Conservation (phyloP, 371 early-diverging fungal genomes). For the Synchytrium microbalum region DNA sequence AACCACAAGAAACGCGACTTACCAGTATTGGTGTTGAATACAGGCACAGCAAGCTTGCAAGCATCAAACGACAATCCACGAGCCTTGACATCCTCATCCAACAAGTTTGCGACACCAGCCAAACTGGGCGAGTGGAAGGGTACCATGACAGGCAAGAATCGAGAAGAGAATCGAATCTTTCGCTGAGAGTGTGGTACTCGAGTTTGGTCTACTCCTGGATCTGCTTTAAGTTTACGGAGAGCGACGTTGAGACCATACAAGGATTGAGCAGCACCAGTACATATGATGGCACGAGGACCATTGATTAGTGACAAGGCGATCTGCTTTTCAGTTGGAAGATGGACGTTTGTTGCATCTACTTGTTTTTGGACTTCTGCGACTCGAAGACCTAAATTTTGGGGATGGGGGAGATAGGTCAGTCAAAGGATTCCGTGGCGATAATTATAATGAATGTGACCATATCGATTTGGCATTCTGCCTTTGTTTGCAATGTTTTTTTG, state of each 20-base stretch:
- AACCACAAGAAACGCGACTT: slow-evolving; percentile 8
- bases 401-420: neutral
- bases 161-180: slow-evolving; percentile 75
- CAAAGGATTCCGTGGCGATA: too few species aligned
- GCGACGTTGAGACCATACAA: slow-evolving; percentile 82
- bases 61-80: slow-evolving; percentile 51
- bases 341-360: slow-evolving; percentile 76
- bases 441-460: too few species aligned
- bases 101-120: slow-evolving; percentile 49
- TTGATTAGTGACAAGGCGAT: slow-evolving; percentile 80
- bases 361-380: slow-evolving; percentile 67
- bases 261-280: slow-evolving; percentile 81
- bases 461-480: too few species aligned
- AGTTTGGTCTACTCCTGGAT: slow-evolving; percentile 71
- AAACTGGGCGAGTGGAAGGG: slow-evolving; percentile 83
- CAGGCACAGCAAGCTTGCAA: slow-evolving; percentile 57
- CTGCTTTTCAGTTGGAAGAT: slow-evolving; percentile 69
- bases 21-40: slow-evolving; percentile 71
- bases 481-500: too few species aligned
- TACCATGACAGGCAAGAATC: slow-evolving; percentile 80
- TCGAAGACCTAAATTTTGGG: slow-evolving; percentile 43
- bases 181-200: slow-evolving; percentile 79
- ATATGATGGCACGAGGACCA: slow-evolving; percentile 76
- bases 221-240: slow-evolving; percentile 80
- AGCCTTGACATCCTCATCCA: slow-evolving; percentile 56